Conservation (phyloP, 1,284 basidiomycete genomes). For the Kwoniella shivajii region DNA sequence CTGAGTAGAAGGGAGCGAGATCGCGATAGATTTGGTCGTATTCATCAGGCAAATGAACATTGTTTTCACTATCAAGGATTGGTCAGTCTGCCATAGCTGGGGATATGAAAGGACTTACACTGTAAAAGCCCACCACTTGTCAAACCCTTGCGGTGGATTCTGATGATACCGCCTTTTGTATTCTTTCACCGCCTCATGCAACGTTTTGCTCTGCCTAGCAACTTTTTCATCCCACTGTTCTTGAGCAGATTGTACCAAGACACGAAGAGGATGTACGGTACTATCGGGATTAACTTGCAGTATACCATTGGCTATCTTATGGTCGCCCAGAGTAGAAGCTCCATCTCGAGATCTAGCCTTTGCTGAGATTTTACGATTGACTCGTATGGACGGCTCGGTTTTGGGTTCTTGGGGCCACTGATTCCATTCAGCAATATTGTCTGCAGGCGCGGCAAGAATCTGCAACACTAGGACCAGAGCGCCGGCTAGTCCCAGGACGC, state of each 20-base stretch:
- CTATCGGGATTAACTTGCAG: conserved; percentile 29
- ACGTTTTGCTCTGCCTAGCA: conserved; percentile 57
- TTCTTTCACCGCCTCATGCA: conserved; percentile 61
- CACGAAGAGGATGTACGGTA: conserved; percentile 59
- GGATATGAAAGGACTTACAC: conserved; percentile 5
- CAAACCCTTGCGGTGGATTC: conserved; percentile 62
- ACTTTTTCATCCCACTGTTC: conserved; percentile 59
- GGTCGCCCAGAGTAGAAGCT: neutral
- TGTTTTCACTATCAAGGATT: conserved; percentile 59
- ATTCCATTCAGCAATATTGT: neutral
- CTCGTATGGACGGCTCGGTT: neutral
- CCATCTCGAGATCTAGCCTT: neutral
- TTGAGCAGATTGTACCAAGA: conserved; percentile 59
- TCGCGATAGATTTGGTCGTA: conserved; percentile 50
- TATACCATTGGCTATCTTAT: conserved; percentile 20
- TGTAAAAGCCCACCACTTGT: conserved; percentile 60
- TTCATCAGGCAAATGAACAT: conserved; percentile 56
- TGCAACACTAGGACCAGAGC: neutral
- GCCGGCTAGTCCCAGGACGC: neutral
- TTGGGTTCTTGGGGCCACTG: neutral
- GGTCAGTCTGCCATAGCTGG: neutral
- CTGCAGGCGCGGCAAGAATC: neutral
- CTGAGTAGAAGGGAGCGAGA: conserved; percentile 40
- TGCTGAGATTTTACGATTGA: neutral
- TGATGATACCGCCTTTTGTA: conserved; percentile 55